Base-by-base conservation (phyloP, 176 grass and related monocot genomes). In the Dendrocalamus sinicus region DNA sequence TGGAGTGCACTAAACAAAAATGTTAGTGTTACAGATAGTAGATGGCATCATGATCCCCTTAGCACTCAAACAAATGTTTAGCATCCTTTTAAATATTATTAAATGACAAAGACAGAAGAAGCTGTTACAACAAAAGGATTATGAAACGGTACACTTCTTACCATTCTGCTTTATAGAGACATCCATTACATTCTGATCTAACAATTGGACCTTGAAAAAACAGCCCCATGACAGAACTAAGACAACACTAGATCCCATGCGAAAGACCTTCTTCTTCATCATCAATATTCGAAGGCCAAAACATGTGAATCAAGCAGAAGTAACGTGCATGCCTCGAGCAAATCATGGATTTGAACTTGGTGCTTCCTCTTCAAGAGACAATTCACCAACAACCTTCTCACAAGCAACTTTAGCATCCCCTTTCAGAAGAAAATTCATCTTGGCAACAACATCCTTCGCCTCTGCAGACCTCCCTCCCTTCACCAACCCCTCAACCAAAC, bases 391-490 rank as follows among this genome's bases (percentile, higher is more conserved):
- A 82, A 94, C 10, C 75, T 99, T 96, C 83, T 78, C 90, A 94
- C 93, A 96, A 55, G 92, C 82, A 91, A 84, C 76, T 46, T 88
- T 89, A 80, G 93, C 88, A 83, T 92, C 90, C 13, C 86, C 94
- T 84, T 88, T 92, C 24, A 90, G 79, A 86, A 92, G 68, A 48
- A 79, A 61, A n/a, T 65, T 86, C 88, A 96, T 96, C 69, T 89
- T 96, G 13, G 89, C 71, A 55, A 85, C 82, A 85, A 99, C 80
- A 82, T 89, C 75, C 83, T 90, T 91, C 5, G 88, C 92, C 65
- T 94, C 92, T 41, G 64, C 40, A 88, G 93, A 77, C 76, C 67
- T 92, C 65, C 63, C 91, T 20, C 40, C 88, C 88, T 92, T 91
- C 32, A 88, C 69, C 81, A 98, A 83, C 9, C 90, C 88, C 41